Evolutionary conservation across 805 yeast genomes (phyloP).

Genomic region (Maudiozyma saulgeensis): DNA sequence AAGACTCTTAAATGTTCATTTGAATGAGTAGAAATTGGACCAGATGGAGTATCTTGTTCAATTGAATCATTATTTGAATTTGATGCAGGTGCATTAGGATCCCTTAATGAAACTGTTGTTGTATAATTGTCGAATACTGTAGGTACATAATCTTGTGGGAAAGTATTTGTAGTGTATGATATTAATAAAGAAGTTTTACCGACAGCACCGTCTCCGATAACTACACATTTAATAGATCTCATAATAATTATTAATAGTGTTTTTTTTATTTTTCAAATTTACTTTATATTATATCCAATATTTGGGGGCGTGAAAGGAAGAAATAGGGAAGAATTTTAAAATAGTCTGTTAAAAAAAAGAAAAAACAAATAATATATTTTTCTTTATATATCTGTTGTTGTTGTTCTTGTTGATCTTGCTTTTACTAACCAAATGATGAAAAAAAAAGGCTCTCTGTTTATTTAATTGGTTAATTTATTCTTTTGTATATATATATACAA

Average conservation of each 20-base stretch:
- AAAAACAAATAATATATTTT: no score
- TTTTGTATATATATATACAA: no score
- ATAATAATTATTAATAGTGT: conserved; percentile 25
- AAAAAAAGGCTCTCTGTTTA: no score
- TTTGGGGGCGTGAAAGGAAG: no score
- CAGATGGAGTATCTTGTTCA: not conserved
- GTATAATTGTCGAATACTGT: conserved; percentile 90
- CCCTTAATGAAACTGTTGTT: conserved; percentile 57
- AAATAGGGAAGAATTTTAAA: no score
- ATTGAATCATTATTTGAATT: not conserved
- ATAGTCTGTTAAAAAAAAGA: no score
- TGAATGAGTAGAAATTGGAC: not conserved
- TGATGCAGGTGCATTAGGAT: conserved; percentile 1
- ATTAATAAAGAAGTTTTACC: conserved; percentile 87
- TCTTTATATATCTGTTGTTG: no score
- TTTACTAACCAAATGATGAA: no score
- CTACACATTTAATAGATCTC: conserved; percentile 88
- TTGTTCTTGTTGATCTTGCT: no score
- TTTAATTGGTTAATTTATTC: no score
- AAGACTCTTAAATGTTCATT: conserved; percentile 43
- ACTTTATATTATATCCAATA: no score
- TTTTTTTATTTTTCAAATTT: no score
- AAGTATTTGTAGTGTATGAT: conserved; percentile 83
- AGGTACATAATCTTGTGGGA: conserved; percentile 89
- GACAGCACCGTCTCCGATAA: conserved; percentile 91